Percentiles rank a stretch among this genome's conserved stretches.
phyloP scores from a whole-genome alignment of 805 yeast species.

The Ogataea pignaliae region DNA sequence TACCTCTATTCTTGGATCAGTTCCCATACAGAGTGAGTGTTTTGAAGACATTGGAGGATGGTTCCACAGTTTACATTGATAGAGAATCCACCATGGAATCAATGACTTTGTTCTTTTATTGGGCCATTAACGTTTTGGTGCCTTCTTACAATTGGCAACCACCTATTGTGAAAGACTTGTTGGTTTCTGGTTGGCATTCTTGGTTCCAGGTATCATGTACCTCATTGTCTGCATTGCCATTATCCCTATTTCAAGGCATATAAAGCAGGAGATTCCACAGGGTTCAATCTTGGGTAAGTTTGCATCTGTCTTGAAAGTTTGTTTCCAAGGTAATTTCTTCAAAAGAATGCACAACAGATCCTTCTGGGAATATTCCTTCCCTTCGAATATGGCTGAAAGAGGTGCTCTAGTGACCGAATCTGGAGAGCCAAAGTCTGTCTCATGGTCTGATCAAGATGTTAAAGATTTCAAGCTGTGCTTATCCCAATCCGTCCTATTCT shows the following conservation, averaged over 20 bases:
- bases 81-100: constrained; percentile 38
- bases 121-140: constrained; percentile 54
- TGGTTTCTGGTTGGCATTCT: constrained; percentile 53
- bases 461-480: constrained; percentile 41
- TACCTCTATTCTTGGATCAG: constrained; percentile 53
- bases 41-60: constrained; percentile 53
- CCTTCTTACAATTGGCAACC: constrained; percentile 49
- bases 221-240: constrained; percentile 48
- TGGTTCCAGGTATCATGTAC: constrained; percentile 53
- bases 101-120: constrained; percentile 43
- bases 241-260: constrained; percentile 28
- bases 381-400: constrained; percentile 38
- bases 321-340: constrained; percentile 40
- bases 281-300: constrained; percentile 46
- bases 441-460: constrained; percentile 42
- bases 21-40: constrained; percentile 57
- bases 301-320: constrained; percentile 36
- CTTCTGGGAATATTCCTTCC: constrained; percentile 49
- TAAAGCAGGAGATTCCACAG: constrained; percentile 32
- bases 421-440: constrained; percentile 29
- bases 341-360: constrained; percentile 35
- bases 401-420: constrained; percentile 32
- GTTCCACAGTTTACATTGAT: constrained; percentile 60
- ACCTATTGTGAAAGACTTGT: constrained; percentile 46
- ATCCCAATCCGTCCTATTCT: constrained; percentile 41